Base-by-base conservation (phyloP, 2,329 filamentous ascomycete genomes). In the Ophiocordyceps sinensis region DNA sequence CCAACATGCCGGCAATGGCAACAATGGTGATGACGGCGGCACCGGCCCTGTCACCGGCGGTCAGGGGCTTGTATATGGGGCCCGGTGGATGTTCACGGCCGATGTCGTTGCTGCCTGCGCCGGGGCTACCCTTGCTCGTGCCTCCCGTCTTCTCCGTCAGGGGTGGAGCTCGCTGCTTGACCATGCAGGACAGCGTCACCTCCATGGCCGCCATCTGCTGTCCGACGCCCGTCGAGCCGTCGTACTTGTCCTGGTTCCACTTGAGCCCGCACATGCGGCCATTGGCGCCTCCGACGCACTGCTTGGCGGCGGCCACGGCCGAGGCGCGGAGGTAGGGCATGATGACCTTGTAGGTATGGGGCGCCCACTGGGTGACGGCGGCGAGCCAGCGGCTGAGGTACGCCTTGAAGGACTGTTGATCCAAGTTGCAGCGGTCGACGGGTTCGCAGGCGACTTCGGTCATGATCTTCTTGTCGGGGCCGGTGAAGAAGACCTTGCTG, bases 181-280 rank as follows among this genome's bases (percentile, higher is more conserved):
- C 71, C 55, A 79, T 65, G 49, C 75, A 78, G 31, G 71, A 70
- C 37, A 83, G 67, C 7, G 81, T 70, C 10, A 81, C 66, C 51
- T 82, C 76, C 55, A 84, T 62, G 3, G 74, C 77, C 1, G 74
- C 69, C 79, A 85, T 84, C 58, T 83, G 78, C 55, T 83, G 77
- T 5, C 80, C 80, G 2, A 83, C 71, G 7, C 79, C 79, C 7
- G 65, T 69, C 2, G 64, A 66, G 21, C 74, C 73, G 53, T 82
- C 77, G 58, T 70, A 82, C 9, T 58, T 56, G 42, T 66, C 61
- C 41, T 68, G 64, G 37, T 67, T 69, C 76, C 77, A 82, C 44
- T 70, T 70, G 41, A 76, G 57, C 9, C 77, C 74, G 49, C 76
- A 82, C 65, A 76, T 68, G 23, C 67, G 68, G 3, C 68, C 65